phyloP scores from a whole-genome alignment of 73 alveolate species.

The Tetrahymena thermophila region DNA sequence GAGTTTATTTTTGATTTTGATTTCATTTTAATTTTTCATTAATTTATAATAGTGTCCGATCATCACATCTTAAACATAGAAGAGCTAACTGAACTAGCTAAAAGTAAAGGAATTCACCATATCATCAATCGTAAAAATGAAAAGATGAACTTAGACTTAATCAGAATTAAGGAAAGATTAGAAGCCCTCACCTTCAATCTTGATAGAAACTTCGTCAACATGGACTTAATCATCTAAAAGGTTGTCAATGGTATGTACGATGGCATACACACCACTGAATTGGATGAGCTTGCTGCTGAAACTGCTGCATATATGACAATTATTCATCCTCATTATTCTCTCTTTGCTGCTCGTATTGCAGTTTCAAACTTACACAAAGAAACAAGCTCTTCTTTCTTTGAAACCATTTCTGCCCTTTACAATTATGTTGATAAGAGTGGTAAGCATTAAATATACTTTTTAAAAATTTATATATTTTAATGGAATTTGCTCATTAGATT shows the following conservation, averaged over 20 bases:
- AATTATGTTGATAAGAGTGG: slow-evolving; percentile 42
- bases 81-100: neutral
- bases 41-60: neutral
- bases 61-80: neutral
- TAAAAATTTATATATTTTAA: neutral
- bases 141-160: neutral
- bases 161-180: neutral
- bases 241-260: slow-evolving; percentile 41
- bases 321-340: slow-evolving; percentile 87
- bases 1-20: neutral
- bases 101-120: neutral
- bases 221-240: neutral
- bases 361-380: slow-evolving; percentile 86
- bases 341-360: slow-evolving; percentile 89
- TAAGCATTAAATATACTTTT: slow-evolving; percentile 24
- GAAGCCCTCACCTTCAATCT: neutral
- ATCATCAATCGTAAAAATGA: neutral
- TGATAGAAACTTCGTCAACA: neutral
- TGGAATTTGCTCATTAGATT: neutral
- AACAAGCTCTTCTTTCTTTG: slow-evolving; percentile 66
- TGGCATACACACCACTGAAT: slow-evolving; percentile 79
- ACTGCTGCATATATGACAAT: slow-evolving; percentile 77
- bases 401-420: slow-evolving; percentile 33
- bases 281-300: slow-evolving; percentile 88
- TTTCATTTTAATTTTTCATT: neutral